Conservation (phyloP, 1,284 basidiomycete species). For the Cutaneotrichosporon curvatum region DNA sequence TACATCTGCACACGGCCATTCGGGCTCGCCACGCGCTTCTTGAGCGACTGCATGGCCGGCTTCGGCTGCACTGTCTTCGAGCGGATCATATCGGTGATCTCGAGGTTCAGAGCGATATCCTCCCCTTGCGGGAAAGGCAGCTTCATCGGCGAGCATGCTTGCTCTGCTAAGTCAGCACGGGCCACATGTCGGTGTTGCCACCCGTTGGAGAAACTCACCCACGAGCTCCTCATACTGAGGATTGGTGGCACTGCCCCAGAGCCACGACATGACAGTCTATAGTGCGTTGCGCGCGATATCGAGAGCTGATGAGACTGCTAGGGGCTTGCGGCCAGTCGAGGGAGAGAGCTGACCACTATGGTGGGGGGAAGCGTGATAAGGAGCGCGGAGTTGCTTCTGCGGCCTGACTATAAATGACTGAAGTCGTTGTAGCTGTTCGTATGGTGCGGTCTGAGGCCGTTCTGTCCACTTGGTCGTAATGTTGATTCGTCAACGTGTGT, state of each 20-base stretch:
- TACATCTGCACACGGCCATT: constrained; percentile 94
- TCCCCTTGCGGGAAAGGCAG: constrained; percentile 52
- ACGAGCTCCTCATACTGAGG: constrained; percentile 46
- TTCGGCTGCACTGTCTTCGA: constrained; percentile 81
- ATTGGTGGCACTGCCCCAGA: constrained; percentile 41
- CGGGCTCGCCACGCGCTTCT: constrained; percentile 79
- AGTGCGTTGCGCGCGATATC: not conserved
- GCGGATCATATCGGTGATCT: constrained; percentile 94
- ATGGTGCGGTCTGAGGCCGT: no score
- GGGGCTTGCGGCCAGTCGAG: no score
- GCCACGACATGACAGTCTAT: constrained; percentile 38
- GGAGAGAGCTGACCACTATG: no score
- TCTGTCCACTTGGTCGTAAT: no score
- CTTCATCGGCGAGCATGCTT: constrained; percentile 47
- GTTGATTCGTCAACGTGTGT: not conserved
- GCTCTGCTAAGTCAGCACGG: constrained; percentile 28
- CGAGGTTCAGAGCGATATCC: constrained; percentile 88
- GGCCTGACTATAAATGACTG: no score
- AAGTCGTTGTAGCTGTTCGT: no score
- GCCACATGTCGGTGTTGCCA: not conserved
- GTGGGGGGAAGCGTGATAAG: no score
- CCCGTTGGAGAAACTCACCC: constrained; percentile 27
- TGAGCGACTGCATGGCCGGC: constrained; percentile 81
- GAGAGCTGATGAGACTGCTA: no score
- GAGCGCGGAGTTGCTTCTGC: no score